phyloP scores from a whole-genome alignment of 169 alveolate genomes.

The Eimeria acervulina region DNA sequence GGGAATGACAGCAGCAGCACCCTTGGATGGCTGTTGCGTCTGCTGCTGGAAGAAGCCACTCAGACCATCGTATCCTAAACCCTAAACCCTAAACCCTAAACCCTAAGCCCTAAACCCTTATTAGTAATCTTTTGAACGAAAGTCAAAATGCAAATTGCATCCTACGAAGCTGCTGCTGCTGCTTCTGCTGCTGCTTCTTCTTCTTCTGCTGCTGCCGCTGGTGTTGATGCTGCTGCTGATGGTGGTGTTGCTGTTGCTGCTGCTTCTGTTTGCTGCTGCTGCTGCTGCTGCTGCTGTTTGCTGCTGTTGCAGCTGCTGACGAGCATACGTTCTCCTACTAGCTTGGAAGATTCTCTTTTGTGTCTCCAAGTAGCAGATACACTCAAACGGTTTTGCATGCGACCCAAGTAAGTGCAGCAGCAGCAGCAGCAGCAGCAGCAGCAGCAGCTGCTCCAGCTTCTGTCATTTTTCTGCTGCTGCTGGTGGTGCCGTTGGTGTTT shows the following conservation, averaged over 20 bases:
- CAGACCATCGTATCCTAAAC: conserved; percentile 53
- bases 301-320: conserved; percentile 34
- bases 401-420: background rate
- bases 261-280: conserved; percentile 21
- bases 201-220: conserved; percentile 23
- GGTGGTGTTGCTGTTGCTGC: conserved; percentile 44
- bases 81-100: conserved; percentile 5
- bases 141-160: too few relatives aligned
- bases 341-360: conserved; percentile 28
- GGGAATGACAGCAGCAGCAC: background rate
- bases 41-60: conserved; percentile 48
- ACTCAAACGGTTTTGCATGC: background rate
- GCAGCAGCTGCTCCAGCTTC: background rate
- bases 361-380: conserved; percentile 31
- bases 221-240: background rate
- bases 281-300: conserved; percentile 36
- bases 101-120: background rate
- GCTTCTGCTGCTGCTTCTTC: conserved; percentile 35
- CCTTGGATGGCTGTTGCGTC: conserved; percentile 32
- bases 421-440: background rate
- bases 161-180: background rate
- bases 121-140: background rate
- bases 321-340: background rate
- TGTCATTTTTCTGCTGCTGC: background rate
- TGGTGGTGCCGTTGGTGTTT: background rate